Evolutionary conservation across 345 rosid species (phyloP).

Genomic region (Ceriops decandra): DNA sequence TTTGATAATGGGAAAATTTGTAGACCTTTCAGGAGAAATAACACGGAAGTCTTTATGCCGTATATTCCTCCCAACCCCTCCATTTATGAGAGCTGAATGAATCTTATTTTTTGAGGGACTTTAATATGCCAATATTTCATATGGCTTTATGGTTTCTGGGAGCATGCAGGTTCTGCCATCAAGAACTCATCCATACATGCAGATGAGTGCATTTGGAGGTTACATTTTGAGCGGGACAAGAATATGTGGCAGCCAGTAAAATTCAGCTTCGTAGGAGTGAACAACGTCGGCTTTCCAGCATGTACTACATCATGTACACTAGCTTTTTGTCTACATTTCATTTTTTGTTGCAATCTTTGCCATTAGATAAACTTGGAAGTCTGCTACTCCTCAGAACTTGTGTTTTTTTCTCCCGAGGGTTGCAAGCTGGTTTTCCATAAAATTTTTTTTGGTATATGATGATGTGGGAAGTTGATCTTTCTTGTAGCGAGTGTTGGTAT

Average conservation of each 20-base stretch:
- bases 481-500: too few species aligned
- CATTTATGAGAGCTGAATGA: not conserved
- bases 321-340: too few species aligned
- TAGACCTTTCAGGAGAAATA: not conserved
- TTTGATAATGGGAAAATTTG: not conserved
- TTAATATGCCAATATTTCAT: not conserved
- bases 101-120: not conserved
- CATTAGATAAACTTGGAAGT: too few species aligned
- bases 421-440: too few species aligned
- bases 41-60: too few species aligned
- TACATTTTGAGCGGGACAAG: conserved; percentile 81
- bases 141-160: not conserved
- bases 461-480: too few species aligned
- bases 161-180: conserved; percentile 73
- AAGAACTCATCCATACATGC: conserved; percentile 93
- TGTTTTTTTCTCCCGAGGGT: too few species aligned
- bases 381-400: too few species aligned
- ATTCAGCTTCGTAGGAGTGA: not conserved
- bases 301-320: too few species aligned
- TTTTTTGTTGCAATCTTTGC: too few species aligned
- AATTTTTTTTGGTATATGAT: too few species aligned
- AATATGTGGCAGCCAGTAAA: conserved; percentile 31
- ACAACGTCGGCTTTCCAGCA: too few species aligned
- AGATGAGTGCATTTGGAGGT: conserved; percentile 82
- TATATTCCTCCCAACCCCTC: not conserved